Base-by-base conservation (phyloP, 78 protist species). In the Ministeria vibrans region DNA sequence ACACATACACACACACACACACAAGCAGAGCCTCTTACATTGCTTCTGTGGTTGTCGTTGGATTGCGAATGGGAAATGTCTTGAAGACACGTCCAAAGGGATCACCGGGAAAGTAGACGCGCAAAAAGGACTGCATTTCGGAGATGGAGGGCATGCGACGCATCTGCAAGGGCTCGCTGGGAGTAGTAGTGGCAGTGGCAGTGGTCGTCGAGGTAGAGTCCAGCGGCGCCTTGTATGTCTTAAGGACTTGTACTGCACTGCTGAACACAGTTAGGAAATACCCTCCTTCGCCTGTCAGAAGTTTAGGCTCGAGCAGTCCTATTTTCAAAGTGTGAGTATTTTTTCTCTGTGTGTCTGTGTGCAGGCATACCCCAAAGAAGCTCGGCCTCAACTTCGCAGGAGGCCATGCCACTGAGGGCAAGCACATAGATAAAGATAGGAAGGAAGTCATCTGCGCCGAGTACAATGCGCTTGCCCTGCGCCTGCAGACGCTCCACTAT, bases 371-470 rank as follows among this genome's bases (percentile, higher is more conserved):
- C 71, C 71, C 71, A 63, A 34, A 63, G 28, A 41, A 34, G 34
- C 71, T 63, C 71, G 34, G 71, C 2, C 71, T 63, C 71, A 18
- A 30, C 71, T 25, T 63, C 71, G 43, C 43, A 23, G 1, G 71
- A 4, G 13, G 28, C 71, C 43, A 63, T 27, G 71, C 71, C 71
- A 7, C 43, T 34, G 18, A 63, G 71, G 43, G 71, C 71, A 34
- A 63, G 71, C 4, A 63, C 71, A 34, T 63, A 63, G 71, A 63
- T 63, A 41, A 63, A 63, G 13, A 63, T 63, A 23, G 71, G 71
- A 4, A 63, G 71, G 13, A 63, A 63, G 23, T 63, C 71, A n/a
- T n/a, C n/a, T n/a, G n/a, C n/a, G n/a, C n/a, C n/a, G n/a, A n/a
- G n/a, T n/a, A n/a, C n/a, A n/a, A n/a, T n/a, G n/a, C n/a, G n/a